Evolutionary conservation across 192 early-diverging fungal genomes (phyloP), one percentile per base, ranked within the genome.

Genomic region (Jimgerdemannia flammicorona): DNA sequence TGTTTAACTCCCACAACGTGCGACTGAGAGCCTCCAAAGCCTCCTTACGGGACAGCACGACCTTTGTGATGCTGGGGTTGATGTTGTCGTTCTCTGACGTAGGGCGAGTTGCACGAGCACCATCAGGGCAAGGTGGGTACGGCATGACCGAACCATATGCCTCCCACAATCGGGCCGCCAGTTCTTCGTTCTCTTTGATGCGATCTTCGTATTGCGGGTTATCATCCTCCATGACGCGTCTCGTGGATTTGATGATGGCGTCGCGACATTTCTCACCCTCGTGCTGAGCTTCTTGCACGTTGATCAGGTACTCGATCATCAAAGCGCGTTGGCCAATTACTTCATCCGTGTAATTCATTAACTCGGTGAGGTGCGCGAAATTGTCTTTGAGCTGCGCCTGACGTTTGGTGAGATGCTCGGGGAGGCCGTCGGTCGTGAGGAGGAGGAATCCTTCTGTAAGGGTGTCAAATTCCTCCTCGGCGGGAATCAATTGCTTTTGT

Each of bases 221-320:
- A 44, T 76, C 75, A 20, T 82, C 74, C 1, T 76, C 75, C 74
- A 75, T 78, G 18, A 75, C 74, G 3, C 71, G 63, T 8, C 79
- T 70, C 19, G 69, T 75, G 40, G 70, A 64, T 43, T 78, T 82
- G 4, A 59, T 43, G 39, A 83, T 59, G 18, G 40, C 44, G 54
- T 78, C 78, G 40, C 71, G 64, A 18, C 79, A 59, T 44, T 78
- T 74, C n/a, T 83, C 79, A 8, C 76, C 78, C 68, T 80, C 79
- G 29, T 72, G 68, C 10, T 73, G 73, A 1, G 70, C 67, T 54
- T 80, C 82, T 18, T 80, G 75, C 39, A 66, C 67, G 42, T 73
- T 71, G 11, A 75, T 29, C 11, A 78, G 49, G 44, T 80, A 77
- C 20, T 83, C 82, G n/a, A 72, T 77, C 2, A 80, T 73, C 4